Evolutionary conservation across 768 basidiomycete species (phyloP), one percentile per base, ranked within the genome.

Genomic region (Cytidiella melzeri): DNA sequence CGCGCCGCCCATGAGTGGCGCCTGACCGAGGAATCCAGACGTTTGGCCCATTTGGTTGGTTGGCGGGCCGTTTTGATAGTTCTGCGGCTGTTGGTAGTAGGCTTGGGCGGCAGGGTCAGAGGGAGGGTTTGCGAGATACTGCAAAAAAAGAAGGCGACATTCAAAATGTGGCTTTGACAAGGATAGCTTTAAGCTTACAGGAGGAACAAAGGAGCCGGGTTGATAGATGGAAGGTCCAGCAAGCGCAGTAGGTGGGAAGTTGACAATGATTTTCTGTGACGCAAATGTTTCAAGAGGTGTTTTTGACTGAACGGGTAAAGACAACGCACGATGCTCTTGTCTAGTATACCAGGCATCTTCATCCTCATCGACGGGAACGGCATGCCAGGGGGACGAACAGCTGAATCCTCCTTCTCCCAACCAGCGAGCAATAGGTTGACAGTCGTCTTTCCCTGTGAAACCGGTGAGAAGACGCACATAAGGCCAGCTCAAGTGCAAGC

Each of bases 361-460:
- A 73, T 72, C 34, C 53, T 69, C 74, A 77, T 77, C 10, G 61
- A 57, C 0, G 75, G 69, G 20, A 69, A 39, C 41, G 58, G 45
- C 23, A 51, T 20, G 45, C 59, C 54, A 23, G 64, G 43, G 45
- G 56, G 26, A 42, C 47, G 48, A 55, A 60, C 42, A 37, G 64
- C 53, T 48, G 62, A 50, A 61, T 77, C 78, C 53, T 67, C 60
- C 24, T 55, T 59, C 52, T 63, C 68, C 74, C 76, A 77, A 43
- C 63, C 60, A 23, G 58, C 54, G 2, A 71, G 56, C 60, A 79
- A 52, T 48, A 45, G 51, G 51, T 56, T 67, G 25, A 74, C 69
- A 21, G 69, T 69, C 23, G 56, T 55, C 48, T 66, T 71, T 42
- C 79, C 76, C 75, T 77, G 51, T n/a, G 27, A 40, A 12, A 9